A percentile compares a stretch with the other conserved stretches of the same genome.
Evolutionary conservation across 1,284 basidiomycete species (phyloP).

Genomic region (Ceratorhiza oryzae-sativae): DNA sequence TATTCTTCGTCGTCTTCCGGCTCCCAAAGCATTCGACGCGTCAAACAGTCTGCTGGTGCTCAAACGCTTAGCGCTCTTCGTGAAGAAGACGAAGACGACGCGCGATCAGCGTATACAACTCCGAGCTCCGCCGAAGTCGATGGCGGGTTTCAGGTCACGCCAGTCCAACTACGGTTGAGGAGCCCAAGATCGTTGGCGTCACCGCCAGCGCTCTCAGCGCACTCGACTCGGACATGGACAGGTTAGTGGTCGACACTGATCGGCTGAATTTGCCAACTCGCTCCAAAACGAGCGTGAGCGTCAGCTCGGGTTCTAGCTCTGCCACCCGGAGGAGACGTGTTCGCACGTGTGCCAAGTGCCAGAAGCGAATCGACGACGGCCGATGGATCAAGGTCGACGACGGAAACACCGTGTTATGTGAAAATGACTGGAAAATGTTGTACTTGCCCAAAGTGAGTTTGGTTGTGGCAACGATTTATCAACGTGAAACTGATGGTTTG

Average conservation of each 20-base stretch:
- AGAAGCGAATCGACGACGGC: slow-evolving; percentile 73
- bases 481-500: slow-evolving; percentile 40
- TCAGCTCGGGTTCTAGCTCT: slow-evolving; percentile 30
- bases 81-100: slow-evolving; percentile 40
- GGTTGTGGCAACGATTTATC: slow-evolving; percentile 16
- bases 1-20: slow-evolving; percentile 39
- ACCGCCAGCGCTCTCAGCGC: slow-evolving; percentile 8
- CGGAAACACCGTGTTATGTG: slow-evolving; percentile 67
- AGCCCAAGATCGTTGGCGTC: slow-evolving; percentile 13
- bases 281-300: slow-evolving; percentile 20
- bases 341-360: slow-evolving; percentile 68
- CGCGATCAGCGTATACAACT: slow-evolving; percentile 24
- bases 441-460: slow-evolving; percentile 81
- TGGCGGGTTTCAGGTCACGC: slow-evolving; percentile 22
- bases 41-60: slow-evolving; percentile 31
- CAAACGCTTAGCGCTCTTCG: slow-evolving; percentile 31
- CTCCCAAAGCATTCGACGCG: slow-evolving; percentile 26
- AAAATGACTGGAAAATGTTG: slow-evolving; percentile 91
- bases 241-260: neutral
- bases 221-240: slow-evolving; percentile 23
- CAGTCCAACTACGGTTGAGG: neutral
- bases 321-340: slow-evolving; percentile 38
- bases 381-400: slow-evolving; percentile 78
- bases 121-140: slow-evolving; percentile 30
- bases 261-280: slow-evolving; percentile 25